Evolutionary conservation across 2,329 filamentous ascomycete species (phyloP).

Genomic region (Cryoendolithus antarcticus): DNA sequence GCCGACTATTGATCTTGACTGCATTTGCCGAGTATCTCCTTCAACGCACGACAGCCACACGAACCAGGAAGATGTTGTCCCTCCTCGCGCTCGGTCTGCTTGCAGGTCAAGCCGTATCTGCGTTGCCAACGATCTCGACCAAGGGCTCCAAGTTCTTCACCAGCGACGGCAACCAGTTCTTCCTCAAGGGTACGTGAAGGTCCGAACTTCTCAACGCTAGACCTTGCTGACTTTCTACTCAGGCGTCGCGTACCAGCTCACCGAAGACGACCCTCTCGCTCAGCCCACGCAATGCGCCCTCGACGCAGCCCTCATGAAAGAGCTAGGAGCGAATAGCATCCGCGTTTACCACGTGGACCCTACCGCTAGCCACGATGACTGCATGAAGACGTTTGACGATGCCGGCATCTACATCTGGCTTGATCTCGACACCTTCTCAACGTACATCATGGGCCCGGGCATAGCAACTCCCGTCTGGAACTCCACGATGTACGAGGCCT

Average conservation of each 20-base stretch:
- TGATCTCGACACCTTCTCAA: slow-evolving; percentile 65
- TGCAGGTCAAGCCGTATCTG: slow-evolving; percentile 17
- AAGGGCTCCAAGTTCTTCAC: slow-evolving; percentile 79
- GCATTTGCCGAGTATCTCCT: no score
- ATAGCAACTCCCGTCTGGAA: slow-evolving; percentile 54
- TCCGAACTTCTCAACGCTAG: not conserved
- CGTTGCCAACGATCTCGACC: slow-evolving; percentile 43
- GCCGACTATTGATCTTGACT: no score
- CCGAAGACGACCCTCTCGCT: slow-evolving; percentile 61
- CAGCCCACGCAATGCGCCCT: slow-evolving; percentile 63
- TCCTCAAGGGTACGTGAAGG: slow-evolving; percentile 56
- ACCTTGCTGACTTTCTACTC: slow-evolving; percentile 28
- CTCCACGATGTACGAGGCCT: slow-evolving; percentile 54
- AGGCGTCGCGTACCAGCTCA: slow-evolving; percentile 34
- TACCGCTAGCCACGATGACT: slow-evolving; percentile 56
- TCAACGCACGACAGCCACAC: no score
- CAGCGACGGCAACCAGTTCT: slow-evolving; percentile 69
- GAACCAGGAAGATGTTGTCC: slow-evolving; percentile 1
- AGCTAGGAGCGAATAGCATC: slow-evolving; percentile 69
- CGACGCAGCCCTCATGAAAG: slow-evolving; percentile 66
- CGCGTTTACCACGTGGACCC: slow-evolving; percentile 78
- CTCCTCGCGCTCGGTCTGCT: slow-evolving; percentile 3
- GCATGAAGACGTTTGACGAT: slow-evolving; percentile 69
- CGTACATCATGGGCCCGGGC: slow-evolving; percentile 41
- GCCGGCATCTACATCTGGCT: slow-evolving; percentile 75